Evolutionary conservation across 2,329 filamentous ascomycete genomes (phyloP).

Genomic region (Dothideomycetes sp.): DNA sequence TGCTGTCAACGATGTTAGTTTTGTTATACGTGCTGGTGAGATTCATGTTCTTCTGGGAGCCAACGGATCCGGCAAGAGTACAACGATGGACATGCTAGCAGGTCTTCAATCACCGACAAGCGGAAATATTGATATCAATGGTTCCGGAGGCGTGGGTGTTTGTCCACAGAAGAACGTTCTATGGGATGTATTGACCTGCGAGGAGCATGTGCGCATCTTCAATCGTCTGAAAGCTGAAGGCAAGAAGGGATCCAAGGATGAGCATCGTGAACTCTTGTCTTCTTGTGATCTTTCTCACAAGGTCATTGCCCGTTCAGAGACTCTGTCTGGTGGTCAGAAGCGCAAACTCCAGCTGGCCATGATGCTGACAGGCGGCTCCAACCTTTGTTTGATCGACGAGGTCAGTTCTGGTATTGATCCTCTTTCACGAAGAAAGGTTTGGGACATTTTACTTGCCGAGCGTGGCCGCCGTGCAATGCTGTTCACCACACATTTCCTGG

Average conservation of each 20-base stretch:
- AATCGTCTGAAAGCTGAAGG: slow-evolving; percentile 65
- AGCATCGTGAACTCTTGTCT: slow-evolving; percentile 54
- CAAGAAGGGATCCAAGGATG: slow-evolving; percentile 47
- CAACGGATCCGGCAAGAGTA: slow-evolving; percentile 85
- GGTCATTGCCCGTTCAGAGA: slow-evolving; percentile 60
- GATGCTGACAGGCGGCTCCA: slow-evolving; percentile 87
- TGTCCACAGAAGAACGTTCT: slow-evolving; percentile 92
- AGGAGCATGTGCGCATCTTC: slow-evolving; percentile 77
- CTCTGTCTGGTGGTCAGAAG: slow-evolving; percentile 84
- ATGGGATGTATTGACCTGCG: slow-evolving; percentile 80
- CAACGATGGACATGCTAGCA: slow-evolving; percentile 78
- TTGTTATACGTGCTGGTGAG: slow-evolving; percentile 66
- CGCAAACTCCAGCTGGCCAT: slow-evolving; percentile 85
- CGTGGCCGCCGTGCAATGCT: slow-evolving; percentile 74
- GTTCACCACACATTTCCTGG: slow-evolving; percentile 85
- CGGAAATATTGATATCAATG: slow-evolving; percentile 69
- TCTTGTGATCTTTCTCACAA: slow-evolving; percentile 71
- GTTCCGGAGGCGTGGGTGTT: slow-evolving; percentile 70
- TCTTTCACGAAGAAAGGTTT: slow-evolving; percentile 77
- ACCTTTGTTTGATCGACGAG: slow-evolving; percentile 84
- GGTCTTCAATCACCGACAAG: slow-evolving; percentile 69
- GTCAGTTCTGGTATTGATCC: slow-evolving; percentile 84
- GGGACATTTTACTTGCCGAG: slow-evolving; percentile 85
- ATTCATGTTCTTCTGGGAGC: slow-evolving; percentile 81
- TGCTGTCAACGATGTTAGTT: slow-evolving; percentile 66